Conservation (phyloP, 768 basidiomycete species). For the Punctularia strigosozonata region DNA sequence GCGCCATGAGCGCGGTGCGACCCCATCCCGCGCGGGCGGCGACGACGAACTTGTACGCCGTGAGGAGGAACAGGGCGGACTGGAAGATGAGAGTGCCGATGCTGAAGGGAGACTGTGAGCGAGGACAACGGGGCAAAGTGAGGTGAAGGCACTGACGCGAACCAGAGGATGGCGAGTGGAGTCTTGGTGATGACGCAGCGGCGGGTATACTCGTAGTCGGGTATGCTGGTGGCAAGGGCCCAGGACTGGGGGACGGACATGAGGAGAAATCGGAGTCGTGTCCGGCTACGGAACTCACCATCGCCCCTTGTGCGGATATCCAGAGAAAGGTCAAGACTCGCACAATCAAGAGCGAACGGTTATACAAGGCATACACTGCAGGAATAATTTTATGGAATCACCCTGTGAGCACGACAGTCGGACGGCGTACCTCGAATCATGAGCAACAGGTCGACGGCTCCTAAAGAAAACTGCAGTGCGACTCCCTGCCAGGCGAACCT, state of each 20-base stretch:
- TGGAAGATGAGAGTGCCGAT: conserved; percentile 13
- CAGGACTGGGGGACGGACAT: too few species aligned
- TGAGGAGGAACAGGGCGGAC: conserved; percentile 13
- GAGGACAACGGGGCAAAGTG: not conserved
- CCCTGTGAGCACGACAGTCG: not conserved
- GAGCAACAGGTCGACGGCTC: not conserved
- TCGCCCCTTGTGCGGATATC: not conserved
- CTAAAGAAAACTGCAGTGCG: not conserved
- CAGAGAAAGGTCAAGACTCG: not conserved
- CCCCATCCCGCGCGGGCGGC: conserved; percentile 12
- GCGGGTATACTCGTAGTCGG: not conserved
- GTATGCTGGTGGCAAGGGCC: too few species aligned
- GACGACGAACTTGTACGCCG: conserved; percentile 11
- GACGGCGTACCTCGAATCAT: not conserved
- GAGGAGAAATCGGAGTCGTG: not conserved
- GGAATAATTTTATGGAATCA: not conserved
- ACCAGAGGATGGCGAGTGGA: not conserved
- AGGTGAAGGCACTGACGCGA: not conserved
- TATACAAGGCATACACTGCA: not conserved
- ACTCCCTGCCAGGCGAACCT: not conserved
- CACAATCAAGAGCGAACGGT: not conserved
- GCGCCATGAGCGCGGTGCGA: conserved; percentile 10
- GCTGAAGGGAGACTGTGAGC: conserved; percentile 4
- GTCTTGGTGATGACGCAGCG: not conserved
- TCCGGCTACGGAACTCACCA: not conserved